A percentile compares a stretch with the other conserved stretches of the same genome.
Conservation (phyloP, 768 basidiomycete species). For the Cystobasidium tubakii region DNA sequence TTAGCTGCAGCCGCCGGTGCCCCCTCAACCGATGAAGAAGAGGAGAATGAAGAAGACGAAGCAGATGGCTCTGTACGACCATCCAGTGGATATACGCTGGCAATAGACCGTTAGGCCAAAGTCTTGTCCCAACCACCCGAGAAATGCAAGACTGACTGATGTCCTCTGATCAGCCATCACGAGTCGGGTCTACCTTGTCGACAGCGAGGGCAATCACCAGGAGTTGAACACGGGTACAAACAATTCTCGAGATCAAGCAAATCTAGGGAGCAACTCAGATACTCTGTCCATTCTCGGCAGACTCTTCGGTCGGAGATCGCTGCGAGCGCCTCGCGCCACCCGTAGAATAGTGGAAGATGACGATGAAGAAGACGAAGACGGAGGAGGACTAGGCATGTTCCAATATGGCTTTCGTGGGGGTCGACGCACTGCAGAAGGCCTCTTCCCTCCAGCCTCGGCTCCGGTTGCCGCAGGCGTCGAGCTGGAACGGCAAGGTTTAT, state of each 20-base stretch:
- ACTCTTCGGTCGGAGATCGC: background rate
- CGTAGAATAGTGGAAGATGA: background rate
- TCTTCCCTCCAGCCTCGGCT: slow-evolving; percentile 36
- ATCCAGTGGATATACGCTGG: slow-evolving; percentile 11
- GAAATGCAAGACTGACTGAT: background rate
- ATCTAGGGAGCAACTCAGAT: background rate
- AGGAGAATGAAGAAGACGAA: background rate
- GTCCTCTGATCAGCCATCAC: background rate
- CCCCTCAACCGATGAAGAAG: slow-evolving; percentile 2
- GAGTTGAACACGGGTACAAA: background rate
- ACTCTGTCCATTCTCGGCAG: background rate
- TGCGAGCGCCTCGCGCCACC: background rate
- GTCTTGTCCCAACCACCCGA: background rate
- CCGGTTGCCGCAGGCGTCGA: slow-evolving; percentile 54
- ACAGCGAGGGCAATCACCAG: slow-evolving; percentile 11
- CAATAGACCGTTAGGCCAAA: slow-evolving; percentile 12
- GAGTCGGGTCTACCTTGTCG: slow-evolving; percentile 26
- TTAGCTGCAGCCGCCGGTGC: slow-evolving; percentile 19
- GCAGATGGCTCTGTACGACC: background rate
- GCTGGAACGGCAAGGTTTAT: slow-evolving; percentile 70
- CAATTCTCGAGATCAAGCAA: background rate
- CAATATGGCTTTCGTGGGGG: slow-evolving; percentile 12
- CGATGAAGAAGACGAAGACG: slow-evolving; percentile 35
- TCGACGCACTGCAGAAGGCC: slow-evolving; percentile 10
- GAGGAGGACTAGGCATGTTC: background rate